Conservation (phyloP, 495 filamentous ascomycete species). For the Penicillium cosmopolitanum region DNA sequence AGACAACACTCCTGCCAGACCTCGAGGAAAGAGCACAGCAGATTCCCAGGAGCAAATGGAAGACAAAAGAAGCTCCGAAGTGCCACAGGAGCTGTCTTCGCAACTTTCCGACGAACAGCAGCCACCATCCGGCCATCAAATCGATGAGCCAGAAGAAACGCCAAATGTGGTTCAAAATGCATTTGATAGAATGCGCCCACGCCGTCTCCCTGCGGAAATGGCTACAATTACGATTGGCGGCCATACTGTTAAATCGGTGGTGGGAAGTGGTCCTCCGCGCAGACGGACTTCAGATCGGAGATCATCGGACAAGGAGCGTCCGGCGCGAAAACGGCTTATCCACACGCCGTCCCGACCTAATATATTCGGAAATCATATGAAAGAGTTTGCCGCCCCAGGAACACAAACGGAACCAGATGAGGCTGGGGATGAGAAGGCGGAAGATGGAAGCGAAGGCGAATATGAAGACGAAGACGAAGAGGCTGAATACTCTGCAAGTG, state of each 20-base stretch:
- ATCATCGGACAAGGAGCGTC: conserved; percentile 15
- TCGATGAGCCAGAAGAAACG: conserved; percentile 28
- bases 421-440: conserved; percentile 25
- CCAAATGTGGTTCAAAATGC: conserved; percentile 63
- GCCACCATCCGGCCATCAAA: conserved; percentile 18
- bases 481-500: conserved; percentile 26
- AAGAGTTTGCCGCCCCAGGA: conserved; percentile 75
- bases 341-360: conserved; percentile 47
- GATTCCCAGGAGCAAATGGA: neutral
- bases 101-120: conserved; percentile 18
- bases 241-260: conserved; percentile 66
- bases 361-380: conserved; percentile 69
- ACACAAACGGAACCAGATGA: conserved; percentile 35
- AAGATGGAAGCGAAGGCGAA: conserved; percentile 28
- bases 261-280: conserved; percentile 54
- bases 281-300: conserved; percentile 36
- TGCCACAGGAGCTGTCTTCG: conserved; percentile 11
- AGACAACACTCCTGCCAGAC: conserved; percentile 3
- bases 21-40: neutral
- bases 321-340: conserved; percentile 38
- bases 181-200: conserved; percentile 68
- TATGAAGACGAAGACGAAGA: conserved; percentile 34
- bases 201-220: conserved; percentile 65
- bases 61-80: neutral
- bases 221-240: conserved; percentile 91